Base-by-base conservation (phyloP, 345 rosid genomes). In the Carallia pectinifolia region DNA sequence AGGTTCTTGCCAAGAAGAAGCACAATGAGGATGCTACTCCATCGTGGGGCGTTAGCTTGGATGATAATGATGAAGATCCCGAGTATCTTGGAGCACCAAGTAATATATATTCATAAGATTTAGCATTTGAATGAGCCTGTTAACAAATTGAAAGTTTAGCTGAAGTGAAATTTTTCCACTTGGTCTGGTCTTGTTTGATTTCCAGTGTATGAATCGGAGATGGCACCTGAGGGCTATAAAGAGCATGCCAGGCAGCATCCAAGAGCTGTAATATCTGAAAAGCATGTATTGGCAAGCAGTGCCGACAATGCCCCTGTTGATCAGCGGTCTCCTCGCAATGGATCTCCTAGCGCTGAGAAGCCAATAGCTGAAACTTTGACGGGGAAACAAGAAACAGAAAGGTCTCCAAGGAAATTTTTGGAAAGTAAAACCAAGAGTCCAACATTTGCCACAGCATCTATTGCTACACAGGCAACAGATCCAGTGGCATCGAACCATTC, bases 11-110 rank as follows among this genome's bases (percentile, higher is more conserved):
- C 60, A 88, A 81, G 82, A 88, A 82, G 87, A 85, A 82, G 79
- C 80, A 83, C 48, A 37, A 30, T 60, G 84, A 76, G 19, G 90
- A 79, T 3, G 17, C 71, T 59, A 84, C 87, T 6, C 83, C 85
- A 19, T 76, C 90, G 0, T 81, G 85, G 63, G 84, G 80, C 52
- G 80, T 81, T 56, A 80, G 75, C 77, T 64, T 78, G 62, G 86
- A 81, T 23, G 80, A 86, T 2, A 83, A 76, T 18, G 79, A 80
- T 13, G 84, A 81, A 77, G 91, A 84, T 76, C 84, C 90, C 27
- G 94, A 90, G 71, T 81, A 84, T 55, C 82, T 85, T 61, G 94
- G 90, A 76, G 90, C 97, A 7, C 97, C 94, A 80, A 84, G 94
- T 90, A 87, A 69, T 34, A 64, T 53, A 0, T 40, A 40, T 73